Percentiles rank a stretch among this genome's conserved stretches.
Evolutionary conservation across 2,329 filamentous ascomycete species (phyloP).

Genomic region (Penicillium sp.): DNA sequence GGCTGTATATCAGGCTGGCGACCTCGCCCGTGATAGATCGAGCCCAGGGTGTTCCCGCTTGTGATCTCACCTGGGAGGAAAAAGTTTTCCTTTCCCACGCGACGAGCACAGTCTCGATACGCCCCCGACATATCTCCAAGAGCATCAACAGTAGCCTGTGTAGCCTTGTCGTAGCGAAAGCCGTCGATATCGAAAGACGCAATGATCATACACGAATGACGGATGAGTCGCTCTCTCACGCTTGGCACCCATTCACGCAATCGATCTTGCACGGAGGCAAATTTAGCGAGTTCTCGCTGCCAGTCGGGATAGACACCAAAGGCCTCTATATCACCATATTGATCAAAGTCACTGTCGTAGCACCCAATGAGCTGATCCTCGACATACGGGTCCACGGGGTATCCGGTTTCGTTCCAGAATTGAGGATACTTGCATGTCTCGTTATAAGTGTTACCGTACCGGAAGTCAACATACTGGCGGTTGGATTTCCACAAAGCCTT

Average conservation of each 20-base stretch:
- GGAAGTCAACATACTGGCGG: slow-evolving; percentile 59
- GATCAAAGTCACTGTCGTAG: slow-evolving; percentile 64
- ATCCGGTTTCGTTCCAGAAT: slow-evolving; percentile 61
- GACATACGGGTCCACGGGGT: slow-evolving; percentile 49
- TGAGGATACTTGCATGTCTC: slow-evolving; percentile 57
- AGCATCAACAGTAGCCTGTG: slow-evolving; percentile 62
- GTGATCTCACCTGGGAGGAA: slow-evolving; percentile 65
- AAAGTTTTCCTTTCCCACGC: slow-evolving; percentile 62
- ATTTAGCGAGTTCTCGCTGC: slow-evolving; percentile 64
- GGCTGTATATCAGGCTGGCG: slow-evolving; percentile 57
- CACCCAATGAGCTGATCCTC: slow-evolving; percentile 54
- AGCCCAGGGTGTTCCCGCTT: slow-evolving; percentile 59
- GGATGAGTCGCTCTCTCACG: slow-evolving; percentile 57
- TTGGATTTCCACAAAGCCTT: slow-evolving; percentile 57
- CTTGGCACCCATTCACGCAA: slow-evolving; percentile 62
- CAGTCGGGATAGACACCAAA: slow-evolving; percentile 64
- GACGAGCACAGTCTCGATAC: slow-evolving; percentile 57
- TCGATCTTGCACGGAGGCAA: slow-evolving; percentile 66
- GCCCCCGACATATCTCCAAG: slow-evolving; percentile 58
- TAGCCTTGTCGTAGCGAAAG: slow-evolving; percentile 66
- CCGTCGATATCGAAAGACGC: slow-evolving; percentile 64
- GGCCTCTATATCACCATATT: slow-evolving; percentile 63
- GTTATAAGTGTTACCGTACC: slow-evolving; percentile 54
- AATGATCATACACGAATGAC: slow-evolving; percentile 64
- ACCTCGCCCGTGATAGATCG: slow-evolving; percentile 63